These are phyloP conservation scores for Cyamopsis tetragonoloba DNA, from an alignment of 306 rosid species.

Conservation along the genomic window DNA sequence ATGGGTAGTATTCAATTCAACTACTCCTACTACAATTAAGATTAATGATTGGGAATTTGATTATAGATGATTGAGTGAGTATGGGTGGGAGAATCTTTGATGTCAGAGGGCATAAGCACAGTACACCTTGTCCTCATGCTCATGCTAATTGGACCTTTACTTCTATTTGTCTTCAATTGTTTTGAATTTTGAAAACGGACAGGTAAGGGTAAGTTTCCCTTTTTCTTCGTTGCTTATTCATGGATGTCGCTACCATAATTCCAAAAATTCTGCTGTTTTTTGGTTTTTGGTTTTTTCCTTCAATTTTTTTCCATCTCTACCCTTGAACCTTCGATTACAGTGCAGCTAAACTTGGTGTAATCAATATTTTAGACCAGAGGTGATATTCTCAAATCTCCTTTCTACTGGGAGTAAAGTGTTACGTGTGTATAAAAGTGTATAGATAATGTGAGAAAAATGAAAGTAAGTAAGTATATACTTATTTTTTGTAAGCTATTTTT, in stretches of 20 bases:
- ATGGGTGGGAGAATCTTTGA: constrained; percentile 5
- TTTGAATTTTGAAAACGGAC: constrained; percentile 4
- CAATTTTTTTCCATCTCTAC: neutral
- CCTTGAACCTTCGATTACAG: neutral
- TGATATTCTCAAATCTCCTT: no score
- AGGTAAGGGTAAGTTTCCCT: neutral
- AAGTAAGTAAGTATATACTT: no score
- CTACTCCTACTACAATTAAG: neutral
- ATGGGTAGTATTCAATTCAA: neutral
- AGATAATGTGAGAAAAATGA: no score
- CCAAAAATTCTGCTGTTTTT: neutral
- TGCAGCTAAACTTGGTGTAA: neutral
- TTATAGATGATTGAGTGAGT: constrained; percentile 22
- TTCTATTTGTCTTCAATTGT: neutral
- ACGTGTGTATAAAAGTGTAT: no score
- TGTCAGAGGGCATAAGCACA: constrained; percentile 6
- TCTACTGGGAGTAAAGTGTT: no score
- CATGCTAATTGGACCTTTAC: neutral
- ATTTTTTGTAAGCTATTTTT: no score
- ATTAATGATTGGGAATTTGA: constrained; percentile 33
- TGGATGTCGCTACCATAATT: neutral
- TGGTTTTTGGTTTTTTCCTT: neutral
- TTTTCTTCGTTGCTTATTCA: neutral
- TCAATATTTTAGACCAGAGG: no score
- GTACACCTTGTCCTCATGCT: neutral